These are phyloP conservation scores for Trifolium dubium DNA, from an alignment of 306 rosid genomes.

Conservation along the genomic window DNA sequence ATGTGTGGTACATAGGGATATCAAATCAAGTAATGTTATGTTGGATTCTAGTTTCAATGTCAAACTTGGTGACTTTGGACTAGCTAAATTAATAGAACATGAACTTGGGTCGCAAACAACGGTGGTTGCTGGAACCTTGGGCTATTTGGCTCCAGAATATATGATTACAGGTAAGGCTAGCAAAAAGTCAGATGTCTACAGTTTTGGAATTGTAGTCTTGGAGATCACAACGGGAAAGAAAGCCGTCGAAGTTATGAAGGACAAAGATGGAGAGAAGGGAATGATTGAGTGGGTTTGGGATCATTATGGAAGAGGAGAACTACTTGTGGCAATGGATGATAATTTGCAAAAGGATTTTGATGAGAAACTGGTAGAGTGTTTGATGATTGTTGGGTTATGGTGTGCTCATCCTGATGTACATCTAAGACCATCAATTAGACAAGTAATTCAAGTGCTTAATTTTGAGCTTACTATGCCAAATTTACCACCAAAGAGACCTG, in stretches of 20 bases:
- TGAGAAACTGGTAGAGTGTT: conserved; percentile 36
- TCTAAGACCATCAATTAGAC: conserved; percentile 40
- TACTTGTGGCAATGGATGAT: conserved; percentile 29
- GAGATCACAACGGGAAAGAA: conserved; percentile 40
- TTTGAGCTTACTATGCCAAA: conserved; percentile 41
- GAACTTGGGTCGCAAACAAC: conserved; percentile 44
- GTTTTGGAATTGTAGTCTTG: conserved; percentile 42
- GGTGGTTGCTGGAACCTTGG: conserved; percentile 26
- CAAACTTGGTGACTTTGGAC: conserved; percentile 18
- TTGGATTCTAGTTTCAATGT: conserved; percentile 16
- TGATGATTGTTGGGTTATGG: conserved; percentile 46
- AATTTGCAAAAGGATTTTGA: conserved; percentile 7
- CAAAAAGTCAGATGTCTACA: conserved; percentile 22
- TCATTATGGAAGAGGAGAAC: conserved; percentile 39
- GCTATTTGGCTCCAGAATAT: conserved; percentile 48
- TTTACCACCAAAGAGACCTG: conserved; percentile 36
- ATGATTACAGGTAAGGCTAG: conserved; percentile 35
- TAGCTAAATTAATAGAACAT: conserved; percentile 22
- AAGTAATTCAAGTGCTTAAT: conserved; percentile 43
- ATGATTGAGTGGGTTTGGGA: conserved; percentile 49
- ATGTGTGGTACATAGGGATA: conserved; percentile 24
- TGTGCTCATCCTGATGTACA: conserved; percentile 46
- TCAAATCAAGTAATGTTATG: conserved; percentile 13
- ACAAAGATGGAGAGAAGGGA: conserved; percentile 25
- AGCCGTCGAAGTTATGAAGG: conserved; percentile 3